Percentiles rank a stretch among this genome's conserved stretches.
Evolutionary conservation across 2,329 filamentous ascomycete genomes (phyloP).

Genomic region (Sphaerulina populicola): DNA sequence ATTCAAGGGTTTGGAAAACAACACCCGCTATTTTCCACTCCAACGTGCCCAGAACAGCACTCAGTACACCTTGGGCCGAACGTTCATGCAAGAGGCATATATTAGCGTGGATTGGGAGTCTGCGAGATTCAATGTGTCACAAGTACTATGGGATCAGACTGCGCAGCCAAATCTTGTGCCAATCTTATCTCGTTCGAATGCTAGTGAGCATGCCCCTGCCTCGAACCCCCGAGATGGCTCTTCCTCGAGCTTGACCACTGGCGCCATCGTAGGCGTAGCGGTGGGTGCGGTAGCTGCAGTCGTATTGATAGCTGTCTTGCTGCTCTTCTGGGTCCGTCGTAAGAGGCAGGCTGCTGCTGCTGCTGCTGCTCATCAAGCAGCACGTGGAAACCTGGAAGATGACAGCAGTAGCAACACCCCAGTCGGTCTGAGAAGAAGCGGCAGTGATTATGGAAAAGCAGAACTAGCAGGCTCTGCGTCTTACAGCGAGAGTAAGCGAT

Average conservation of each 20-base stretch:
- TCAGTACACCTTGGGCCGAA: constrained; percentile 25
- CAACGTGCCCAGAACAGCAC: constrained; percentile 42
- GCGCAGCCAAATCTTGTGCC: constrained; percentile 24
- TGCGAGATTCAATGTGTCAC: constrained; percentile 41
- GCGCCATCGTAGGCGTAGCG: constrained; percentile 40
- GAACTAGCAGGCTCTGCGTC: constrained; percentile 34
- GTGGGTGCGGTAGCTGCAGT: constrained; percentile 35
- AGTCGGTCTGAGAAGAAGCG: constrained; percentile 5
- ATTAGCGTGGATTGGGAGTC: constrained; percentile 44
- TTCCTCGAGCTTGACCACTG: constrained; percentile 26
- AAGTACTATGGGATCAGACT: constrained; percentile 27
- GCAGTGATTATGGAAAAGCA: constrained; percentile 39
- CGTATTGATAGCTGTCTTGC: constrained; percentile 26
- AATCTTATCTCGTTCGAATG: constrained; percentile 18
- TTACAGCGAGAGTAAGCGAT: constrained; percentile 18
- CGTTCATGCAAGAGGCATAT: constrained; percentile 46
- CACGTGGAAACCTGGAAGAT: constrained; percentile 8
- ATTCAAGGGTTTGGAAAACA: constrained; percentile 46
- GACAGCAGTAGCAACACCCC: constrained; percentile 1
- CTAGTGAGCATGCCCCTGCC: constrained; percentile 1
- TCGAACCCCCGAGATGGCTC: not conserved
- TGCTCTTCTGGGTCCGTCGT: constrained; percentile 30
- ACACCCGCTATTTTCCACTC: constrained; percentile 60
- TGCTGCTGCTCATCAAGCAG: constrained; percentile 5
- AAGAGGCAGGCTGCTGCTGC: constrained; percentile 9